Evolutionary conservation across 2,329 filamentous ascomycete species (phyloP).

Genomic region (Diaporthe destruens): DNA sequence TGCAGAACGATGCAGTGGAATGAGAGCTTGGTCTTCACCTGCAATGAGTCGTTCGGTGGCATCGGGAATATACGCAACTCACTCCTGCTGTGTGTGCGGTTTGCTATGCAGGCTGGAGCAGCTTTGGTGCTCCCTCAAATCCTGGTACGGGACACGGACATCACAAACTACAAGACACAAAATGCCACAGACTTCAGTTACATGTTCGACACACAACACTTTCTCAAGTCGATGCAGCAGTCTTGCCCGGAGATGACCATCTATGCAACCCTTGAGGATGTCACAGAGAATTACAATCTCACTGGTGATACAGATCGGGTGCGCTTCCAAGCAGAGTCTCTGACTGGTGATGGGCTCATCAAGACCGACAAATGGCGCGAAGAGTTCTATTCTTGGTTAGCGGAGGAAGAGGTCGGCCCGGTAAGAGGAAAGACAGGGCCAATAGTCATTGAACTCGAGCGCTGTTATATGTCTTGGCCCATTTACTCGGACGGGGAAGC

Average conservation of each 20-base stretch:
- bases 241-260: conserved; percentile 36
- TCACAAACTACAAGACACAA: conserved; percentile 23
- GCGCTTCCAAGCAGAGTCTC: conserved; percentile 25
- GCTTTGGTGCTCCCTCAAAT: conserved; percentile 26
- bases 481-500: conserved; percentile 31
- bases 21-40: conserved; percentile 28
- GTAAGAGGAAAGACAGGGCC: neutral
- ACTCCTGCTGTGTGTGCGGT: conserved; percentile 27
- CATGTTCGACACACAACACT: conserved; percentile 35
- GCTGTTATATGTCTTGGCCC: conserved; percentile 33
- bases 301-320: neutral
- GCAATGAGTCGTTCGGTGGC: conserved; percentile 35
- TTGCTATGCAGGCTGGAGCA: conserved; percentile 32
- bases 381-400: conserved; percentile 22
- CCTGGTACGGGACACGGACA: conserved; percentile 17
- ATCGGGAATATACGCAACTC: conserved; percentile 35
- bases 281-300: neutral
- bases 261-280: conserved; percentile 9
- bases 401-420: neutral
- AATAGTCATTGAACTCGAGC: conserved; percentile 24
- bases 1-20: conserved; percentile 31
- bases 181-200: conserved; percentile 29
- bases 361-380: conserved; percentile 22
- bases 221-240: conserved; percentile 16
- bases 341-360: conserved; percentile 16